Conservation (phyloP, 805 yeast species). For the Wickerhamiella occidentalis region DNA sequence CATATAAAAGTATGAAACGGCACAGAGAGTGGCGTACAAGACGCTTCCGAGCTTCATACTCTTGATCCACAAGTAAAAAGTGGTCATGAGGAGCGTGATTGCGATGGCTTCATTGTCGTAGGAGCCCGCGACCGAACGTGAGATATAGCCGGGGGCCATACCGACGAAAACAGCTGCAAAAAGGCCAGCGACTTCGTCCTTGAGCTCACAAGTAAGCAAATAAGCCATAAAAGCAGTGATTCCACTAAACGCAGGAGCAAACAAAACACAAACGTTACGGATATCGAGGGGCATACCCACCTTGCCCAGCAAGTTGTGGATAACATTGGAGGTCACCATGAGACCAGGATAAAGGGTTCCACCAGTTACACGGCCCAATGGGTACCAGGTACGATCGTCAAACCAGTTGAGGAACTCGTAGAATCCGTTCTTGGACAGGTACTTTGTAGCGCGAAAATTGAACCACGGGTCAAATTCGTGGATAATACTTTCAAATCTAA, state of each 20-base stretch:
- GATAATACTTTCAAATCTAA: conserved; percentile 88
- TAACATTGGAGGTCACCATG: conserved; percentile 92
- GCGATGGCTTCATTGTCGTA: conserved; percentile 99
- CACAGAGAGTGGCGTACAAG: conserved; percentile 69
- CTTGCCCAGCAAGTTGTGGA: conserved; percentile 59
- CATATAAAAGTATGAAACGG: conserved; percentile 91
- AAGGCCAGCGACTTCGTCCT: conserved; percentile 78
- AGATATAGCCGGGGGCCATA: conserved; percentile 96
- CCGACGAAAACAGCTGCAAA: conserved; percentile 91
- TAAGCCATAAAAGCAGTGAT: conserved; percentile 85
- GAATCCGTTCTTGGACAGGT: conserved; percentile 69
- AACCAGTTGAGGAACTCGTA: conserved; percentile 95
- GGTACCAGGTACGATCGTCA: conserved; percentile 98
- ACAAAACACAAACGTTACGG: conserved; percentile 85
- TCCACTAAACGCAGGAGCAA: conserved; percentile 95
- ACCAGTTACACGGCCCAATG: conserved; percentile 97
- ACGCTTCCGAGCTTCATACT: conserved; percentile 85
- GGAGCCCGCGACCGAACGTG: conserved; percentile 96
- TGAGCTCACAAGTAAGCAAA: conserved; percentile 77
- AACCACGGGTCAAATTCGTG: conserved; percentile 67
- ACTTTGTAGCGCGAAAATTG: conserved; percentile 92
- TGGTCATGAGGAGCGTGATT: conserved; percentile 85
- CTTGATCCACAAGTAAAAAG: conserved; percentile 93
- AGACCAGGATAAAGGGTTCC: conserved; percentile 97
- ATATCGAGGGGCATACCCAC: conserved; percentile 79